These are phyloP conservation scores for Heterotrichella gracilis DNA, from an alignment of 352 stramenopile genomes.

Conservation along the genomic window DNA sequence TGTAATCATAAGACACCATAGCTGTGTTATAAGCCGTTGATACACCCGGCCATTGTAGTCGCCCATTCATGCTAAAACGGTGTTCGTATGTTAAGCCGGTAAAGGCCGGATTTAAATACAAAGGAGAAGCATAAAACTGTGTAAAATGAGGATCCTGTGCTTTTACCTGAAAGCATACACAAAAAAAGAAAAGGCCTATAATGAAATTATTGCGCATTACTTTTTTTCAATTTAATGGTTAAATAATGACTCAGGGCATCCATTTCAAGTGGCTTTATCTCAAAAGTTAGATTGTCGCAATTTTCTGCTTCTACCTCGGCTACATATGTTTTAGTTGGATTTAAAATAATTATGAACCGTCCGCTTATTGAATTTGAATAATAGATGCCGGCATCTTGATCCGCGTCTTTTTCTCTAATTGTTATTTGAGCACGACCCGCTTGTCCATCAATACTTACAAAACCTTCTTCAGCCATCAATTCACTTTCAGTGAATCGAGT, in stretches of 20 bases:
- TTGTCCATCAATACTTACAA: neutral
- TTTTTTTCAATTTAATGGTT: neutral
- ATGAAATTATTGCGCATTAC: neutral
- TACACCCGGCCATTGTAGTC: neutral
- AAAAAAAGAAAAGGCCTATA: neutral
- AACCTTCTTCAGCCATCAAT: neutral
- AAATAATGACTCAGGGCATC: neutral
- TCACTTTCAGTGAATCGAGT: neutral
- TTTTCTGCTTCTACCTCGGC: neutral
- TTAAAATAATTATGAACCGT: neutral
- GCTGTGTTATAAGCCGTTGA: neutral
- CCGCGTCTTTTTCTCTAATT: neutral
- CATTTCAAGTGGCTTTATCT: neutral
- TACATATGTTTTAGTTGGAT: neutral
- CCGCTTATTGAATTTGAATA: neutral
- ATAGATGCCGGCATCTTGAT: neutral
- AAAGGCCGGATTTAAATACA: neutral
- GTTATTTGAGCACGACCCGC: neutral
- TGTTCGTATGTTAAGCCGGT: neutral
- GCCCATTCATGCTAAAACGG: neutral
- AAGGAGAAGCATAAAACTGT: neutral
- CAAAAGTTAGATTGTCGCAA: neutral
- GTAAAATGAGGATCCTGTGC: neutral
- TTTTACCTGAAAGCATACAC: neutral
- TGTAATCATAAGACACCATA: neutral